Percentiles rank a stretch among this genome's conserved stretches.
Evolutionary conservation across 441 rosid genomes (phyloP).

Genomic region (Aleurites moluccanus): DNA sequence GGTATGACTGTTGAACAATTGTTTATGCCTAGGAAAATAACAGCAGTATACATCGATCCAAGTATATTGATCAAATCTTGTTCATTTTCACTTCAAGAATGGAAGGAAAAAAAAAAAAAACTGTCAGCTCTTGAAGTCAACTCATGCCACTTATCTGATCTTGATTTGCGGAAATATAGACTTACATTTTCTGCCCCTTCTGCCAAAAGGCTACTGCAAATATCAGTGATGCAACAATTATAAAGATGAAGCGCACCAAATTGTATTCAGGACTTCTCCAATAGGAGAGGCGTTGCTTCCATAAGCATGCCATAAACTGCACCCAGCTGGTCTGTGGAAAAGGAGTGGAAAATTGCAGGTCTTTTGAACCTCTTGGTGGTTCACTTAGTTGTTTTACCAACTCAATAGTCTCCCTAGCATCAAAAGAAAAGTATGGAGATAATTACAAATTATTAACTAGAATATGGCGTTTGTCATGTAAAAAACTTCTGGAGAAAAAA

Average conservation of each 20-base stretch:
- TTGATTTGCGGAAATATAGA: background rate
- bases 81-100: constrained; percentile 44
- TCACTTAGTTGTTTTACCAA: constrained; percentile 38
- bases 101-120: too few relatives aligned
- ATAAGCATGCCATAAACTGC: constrained; percentile 62
- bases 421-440: too few relatives aligned
- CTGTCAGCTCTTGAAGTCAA: too few relatives aligned
- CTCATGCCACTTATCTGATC: too few relatives aligned
- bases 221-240: constrained; percentile 32
- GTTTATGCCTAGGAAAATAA: constrained; percentile 55
- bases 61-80: constrained; percentile 55
- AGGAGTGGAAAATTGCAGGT: constrained; percentile 45
- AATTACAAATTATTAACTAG: too few relatives aligned
- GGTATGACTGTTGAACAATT: constrained; percentile 53
- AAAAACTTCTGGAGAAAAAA: too few relatives aligned
- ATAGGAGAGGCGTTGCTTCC: constrained; percentile 68
- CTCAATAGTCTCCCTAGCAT: constrained; percentile 37
- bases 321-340: constrained; percentile 48
- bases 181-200: constrained; percentile 54
- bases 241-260: constrained; percentile 44
- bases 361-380: constrained; percentile 43
- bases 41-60: constrained; percentile 50
- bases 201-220: constrained; percentile 64
- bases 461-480: background rate
- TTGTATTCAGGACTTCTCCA: constrained; percentile 79